A percentile compares a stretch with the other conserved stretches of the same genome.
Conservation (phyloP, 331 rosid species). For the Arachis monticola region DNA sequence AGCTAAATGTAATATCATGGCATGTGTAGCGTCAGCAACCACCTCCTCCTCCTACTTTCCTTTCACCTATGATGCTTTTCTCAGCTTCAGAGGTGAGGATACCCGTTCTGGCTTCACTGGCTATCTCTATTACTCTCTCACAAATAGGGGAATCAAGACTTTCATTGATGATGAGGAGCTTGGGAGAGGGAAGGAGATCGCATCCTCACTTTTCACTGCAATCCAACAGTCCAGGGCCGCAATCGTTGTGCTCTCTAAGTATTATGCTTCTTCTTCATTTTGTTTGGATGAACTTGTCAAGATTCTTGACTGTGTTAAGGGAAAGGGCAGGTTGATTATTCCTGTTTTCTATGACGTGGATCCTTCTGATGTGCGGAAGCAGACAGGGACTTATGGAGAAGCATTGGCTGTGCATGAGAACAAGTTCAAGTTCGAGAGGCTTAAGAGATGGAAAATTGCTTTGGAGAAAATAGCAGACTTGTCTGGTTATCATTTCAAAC, state of each 20-base stretch:
- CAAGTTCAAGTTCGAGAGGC: background rate
- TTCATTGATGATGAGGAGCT: background rate
- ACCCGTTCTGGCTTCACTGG: background rate
- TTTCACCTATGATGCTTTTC: background rate
- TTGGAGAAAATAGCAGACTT: background rate
- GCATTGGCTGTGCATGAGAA: background rate
- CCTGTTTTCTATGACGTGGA: background rate
- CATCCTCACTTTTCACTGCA: background rate
- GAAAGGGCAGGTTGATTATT: background rate
- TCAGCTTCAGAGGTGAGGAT: constrained; percentile 1
- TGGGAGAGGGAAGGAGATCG: background rate
- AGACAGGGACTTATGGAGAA: background rate
- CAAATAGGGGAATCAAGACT: background rate
- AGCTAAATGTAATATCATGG: background rate
- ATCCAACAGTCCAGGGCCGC: background rate
- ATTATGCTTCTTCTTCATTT: background rate
- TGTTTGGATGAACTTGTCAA: background rate
- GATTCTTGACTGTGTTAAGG: background rate
- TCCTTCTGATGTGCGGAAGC: background rate
- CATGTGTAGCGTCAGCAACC: background rate
- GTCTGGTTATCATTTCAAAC: background rate
- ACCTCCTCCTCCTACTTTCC: background rate
- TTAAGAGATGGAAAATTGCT: background rate
- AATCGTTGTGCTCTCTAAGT: background rate
- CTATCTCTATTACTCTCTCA: background rate